Evolutionary conservation across 2,329 filamentous ascomycete genomes (phyloP).

Genomic region (Pestalotiopsis sp.): DNA sequence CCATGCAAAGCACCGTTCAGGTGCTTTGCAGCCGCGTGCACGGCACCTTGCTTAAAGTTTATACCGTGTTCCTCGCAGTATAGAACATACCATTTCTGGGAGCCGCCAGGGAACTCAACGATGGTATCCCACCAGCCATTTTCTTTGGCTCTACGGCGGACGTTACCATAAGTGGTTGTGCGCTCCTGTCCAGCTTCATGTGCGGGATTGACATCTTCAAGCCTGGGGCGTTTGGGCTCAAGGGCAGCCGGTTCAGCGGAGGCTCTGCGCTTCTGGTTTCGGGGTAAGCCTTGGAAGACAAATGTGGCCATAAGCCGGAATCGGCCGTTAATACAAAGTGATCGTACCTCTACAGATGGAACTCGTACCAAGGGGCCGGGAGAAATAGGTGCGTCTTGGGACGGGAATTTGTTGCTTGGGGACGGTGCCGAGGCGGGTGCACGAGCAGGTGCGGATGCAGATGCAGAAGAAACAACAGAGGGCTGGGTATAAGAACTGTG

Average conservation of each 20-base stretch:
- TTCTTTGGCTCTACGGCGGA: constrained; percentile 20
- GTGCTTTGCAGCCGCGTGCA: constrained; percentile 42
- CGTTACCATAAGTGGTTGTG: constrained; percentile 2
- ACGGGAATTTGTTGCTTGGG: background rate
- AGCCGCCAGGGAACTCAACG: constrained; percentile 30
- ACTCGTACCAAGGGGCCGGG: background rate
- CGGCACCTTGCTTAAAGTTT: constrained; percentile 37
- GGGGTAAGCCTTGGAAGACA: background rate
- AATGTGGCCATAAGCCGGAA: background rate
- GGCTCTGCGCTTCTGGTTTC: constrained; percentile 1
- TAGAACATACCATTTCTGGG: constrained; percentile 38
- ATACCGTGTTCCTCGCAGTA: constrained; percentile 41
- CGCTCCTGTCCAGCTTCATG: background rate
- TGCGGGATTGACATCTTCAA: background rate
- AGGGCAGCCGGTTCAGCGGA: background rate
- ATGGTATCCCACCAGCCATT: constrained; percentile 24
- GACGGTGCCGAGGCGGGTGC: background rate
- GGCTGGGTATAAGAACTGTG: too few species aligned
- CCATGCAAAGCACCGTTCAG: constrained; percentile 34
- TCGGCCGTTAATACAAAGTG: background rate
- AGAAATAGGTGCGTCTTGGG: too few species aligned
- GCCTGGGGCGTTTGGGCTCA: background rate
- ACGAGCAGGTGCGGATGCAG: background rate
- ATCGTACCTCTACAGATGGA: background rate
- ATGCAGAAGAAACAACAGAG: too few species aligned